These are phyloP conservation scores for Cercophora newfieldiana DNA, from an alignment of 495 filamentous ascomycete species.

Conservation along the genomic window DNA sequence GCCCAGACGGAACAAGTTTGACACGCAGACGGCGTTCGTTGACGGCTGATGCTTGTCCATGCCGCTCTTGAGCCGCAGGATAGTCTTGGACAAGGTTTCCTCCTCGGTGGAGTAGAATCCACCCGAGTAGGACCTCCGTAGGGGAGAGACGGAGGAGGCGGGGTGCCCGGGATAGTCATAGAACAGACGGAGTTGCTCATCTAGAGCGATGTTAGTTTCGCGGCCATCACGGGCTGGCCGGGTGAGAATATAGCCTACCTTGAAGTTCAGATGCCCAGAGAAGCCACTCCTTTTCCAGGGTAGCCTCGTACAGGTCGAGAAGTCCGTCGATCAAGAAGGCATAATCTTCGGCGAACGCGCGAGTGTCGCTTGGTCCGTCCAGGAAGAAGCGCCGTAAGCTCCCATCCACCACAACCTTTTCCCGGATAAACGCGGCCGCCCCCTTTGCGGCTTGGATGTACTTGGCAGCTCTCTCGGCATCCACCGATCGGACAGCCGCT, in stretches of 20 bases:
- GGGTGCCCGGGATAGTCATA: constrained; percentile 50
- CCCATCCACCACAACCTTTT: constrained; percentile 69
- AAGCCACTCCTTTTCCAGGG: constrained; percentile 76
- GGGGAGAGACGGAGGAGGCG: constrained; percentile 29
- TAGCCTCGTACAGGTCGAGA: constrained; percentile 84
- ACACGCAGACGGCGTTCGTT: constrained; percentile 79
- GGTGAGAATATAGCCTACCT: constrained; percentile 62
- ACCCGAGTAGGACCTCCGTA: constrained; percentile 49
- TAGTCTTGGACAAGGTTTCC: constrained; percentile 63
- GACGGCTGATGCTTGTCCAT: constrained; percentile 90
- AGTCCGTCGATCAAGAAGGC: constrained; percentile 84
- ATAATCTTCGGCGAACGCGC: constrained; percentile 92
- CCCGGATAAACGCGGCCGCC: constrained; percentile 73
- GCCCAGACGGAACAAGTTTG: constrained; percentile 79
- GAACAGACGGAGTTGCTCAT: constrained; percentile 68
- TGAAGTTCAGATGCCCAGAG: constrained; percentile 84
- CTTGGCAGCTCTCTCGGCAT: constrained; percentile 51
- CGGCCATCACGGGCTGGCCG: constrained; percentile 57
- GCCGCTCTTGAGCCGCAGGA: constrained; percentile 88
- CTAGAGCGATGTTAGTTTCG: constrained; percentile 34
- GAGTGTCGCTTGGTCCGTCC: constrained; percentile 66
- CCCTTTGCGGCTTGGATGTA: constrained; percentile 67
- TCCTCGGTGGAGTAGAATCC: constrained; percentile 87
- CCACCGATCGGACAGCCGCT: constrained; percentile 62
- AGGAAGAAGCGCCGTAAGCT: constrained; percentile 73